phyloP scores from a whole-genome alignment of 2,329 filamentous ascomycete species.

The Calonectria fujianensis region DNA sequence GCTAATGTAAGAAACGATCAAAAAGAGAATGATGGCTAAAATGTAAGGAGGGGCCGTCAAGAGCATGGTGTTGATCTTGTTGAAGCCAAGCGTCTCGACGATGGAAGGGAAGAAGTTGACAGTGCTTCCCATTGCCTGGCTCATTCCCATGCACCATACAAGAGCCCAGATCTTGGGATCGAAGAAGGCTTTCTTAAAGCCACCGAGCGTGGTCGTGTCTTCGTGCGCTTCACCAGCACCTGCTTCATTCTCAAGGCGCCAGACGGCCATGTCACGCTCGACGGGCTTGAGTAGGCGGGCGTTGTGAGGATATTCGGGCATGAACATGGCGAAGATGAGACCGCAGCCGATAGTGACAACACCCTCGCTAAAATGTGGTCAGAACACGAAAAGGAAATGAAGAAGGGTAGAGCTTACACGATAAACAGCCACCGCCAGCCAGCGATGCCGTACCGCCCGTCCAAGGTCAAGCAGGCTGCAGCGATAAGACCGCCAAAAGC shows the following conservation, averaged over 20 bases:
- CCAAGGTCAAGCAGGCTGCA: conserved; percentile 68
- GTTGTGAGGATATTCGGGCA: conserved; percentile 74
- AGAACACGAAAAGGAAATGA: neutral
- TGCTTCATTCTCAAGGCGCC: conserved; percentile 78
- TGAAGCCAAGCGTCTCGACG: conserved; percentile 74
- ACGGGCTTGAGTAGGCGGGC: conserved; percentile 47
- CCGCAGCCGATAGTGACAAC: conserved; percentile 78
- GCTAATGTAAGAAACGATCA: conserved; percentile 18
- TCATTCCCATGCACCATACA: conserved; percentile 62
- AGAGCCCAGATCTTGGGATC: conserved; percentile 77
- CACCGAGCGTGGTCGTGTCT: conserved; percentile 72
- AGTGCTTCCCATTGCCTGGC: conserved; percentile 63
- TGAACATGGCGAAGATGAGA: conserved; percentile 70
- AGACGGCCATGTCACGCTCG: conserved; percentile 74
- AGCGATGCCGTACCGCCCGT: conserved; percentile 66
- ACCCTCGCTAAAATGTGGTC: conserved; percentile 68
- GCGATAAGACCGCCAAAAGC: conserved; percentile 72
- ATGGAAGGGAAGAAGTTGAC: conserved; percentile 58
- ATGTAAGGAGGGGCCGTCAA: conserved; percentile 80
- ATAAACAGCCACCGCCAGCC: conserved; percentile 75
- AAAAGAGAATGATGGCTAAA: conserved; percentile 58
- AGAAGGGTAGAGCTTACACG: neutral
- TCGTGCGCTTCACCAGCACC: conserved; percentile 77
- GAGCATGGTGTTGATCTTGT: conserved; percentile 74
- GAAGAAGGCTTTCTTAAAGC: conserved; percentile 70